Evolutionary conservation across 352 stramenopile genomes (phyloP).

Genomic region (Globisporangium uncinulatum): DNA sequence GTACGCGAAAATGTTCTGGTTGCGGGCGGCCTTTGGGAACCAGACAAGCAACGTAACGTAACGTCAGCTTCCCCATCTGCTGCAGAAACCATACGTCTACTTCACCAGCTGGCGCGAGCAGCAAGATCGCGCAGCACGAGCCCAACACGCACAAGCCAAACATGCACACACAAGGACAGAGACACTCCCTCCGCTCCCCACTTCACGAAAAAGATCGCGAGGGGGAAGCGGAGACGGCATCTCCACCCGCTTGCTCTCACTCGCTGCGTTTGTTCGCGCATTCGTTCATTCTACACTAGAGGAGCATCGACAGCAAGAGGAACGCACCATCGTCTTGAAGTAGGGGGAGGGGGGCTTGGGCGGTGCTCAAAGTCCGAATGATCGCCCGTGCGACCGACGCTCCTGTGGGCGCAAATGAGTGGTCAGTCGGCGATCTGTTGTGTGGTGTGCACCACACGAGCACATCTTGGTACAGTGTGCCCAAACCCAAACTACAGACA

Average conservation of each 20-base stretch:
- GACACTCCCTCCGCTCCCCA: too few species aligned
- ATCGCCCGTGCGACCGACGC: neutral
- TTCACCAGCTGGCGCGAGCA: neutral
- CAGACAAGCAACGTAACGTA: neutral
- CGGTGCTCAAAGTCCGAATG: conserved; percentile 21
- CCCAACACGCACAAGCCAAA: neutral
- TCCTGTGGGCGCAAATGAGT: too few species aligned
- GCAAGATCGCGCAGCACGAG: neutral
- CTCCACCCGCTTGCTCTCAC: neutral
- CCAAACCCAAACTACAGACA: too few species aligned
- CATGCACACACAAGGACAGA: too few species aligned
- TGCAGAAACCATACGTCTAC: neutral
- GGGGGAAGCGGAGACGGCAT: neutral
- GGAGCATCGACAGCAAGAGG: too few species aligned
- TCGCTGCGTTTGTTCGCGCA: neutral
- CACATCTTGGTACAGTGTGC: too few species aligned
- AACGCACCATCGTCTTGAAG: conserved; percentile 16
- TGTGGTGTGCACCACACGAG: neutral
- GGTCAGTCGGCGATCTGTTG: neutral
- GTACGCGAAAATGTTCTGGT: conserved; percentile 65
- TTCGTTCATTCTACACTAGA: neutral
- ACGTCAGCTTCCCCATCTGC: neutral
- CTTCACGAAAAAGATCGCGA: neutral
- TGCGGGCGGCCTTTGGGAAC: conserved; percentile 30
- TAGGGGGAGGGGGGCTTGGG: conserved; percentile 9